Evolutionary conservation across 2,329 filamentous ascomycete species (phyloP).

Genomic region (Anthostomella pinea): DNA sequence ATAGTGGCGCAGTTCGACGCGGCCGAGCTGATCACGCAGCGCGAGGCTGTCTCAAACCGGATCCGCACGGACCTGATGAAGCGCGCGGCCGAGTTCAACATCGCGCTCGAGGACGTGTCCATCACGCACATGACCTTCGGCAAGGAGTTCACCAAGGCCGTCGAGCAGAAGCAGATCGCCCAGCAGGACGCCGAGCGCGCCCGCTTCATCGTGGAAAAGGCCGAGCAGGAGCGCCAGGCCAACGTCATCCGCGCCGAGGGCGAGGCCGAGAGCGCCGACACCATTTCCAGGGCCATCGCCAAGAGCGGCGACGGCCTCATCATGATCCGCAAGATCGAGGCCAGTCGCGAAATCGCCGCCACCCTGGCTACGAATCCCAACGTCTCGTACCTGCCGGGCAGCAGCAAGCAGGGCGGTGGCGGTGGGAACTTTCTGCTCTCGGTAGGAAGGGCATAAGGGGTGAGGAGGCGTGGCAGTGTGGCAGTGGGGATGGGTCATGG

Average conservation of each 20-base stretch:
- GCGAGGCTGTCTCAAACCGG: constrained; percentile 92
- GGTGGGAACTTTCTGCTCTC: constrained; percentile 48
- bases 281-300: constrained; percentile 88
- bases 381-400: constrained; percentile 87
- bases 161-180: constrained; percentile 99
- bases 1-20: constrained; percentile 99
- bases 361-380: constrained; percentile 89
- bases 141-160: constrained; percentile 96
- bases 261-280: constrained; percentile 94
- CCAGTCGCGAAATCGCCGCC: constrained; percentile 90
- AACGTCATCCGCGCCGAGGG: constrained; percentile 98
- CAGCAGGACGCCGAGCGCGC: constrained; percentile 98
- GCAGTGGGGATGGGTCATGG: constrained; percentile 1
- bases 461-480: constrained; percentile 1
- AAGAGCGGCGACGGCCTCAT: constrained; percentile 93
- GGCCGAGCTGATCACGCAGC: constrained; percentile 96
- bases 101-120: constrained; percentile 95
- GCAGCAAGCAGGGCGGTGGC: constrained; percentile 59
- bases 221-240: constrained; percentile 97
- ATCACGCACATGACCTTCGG: constrained; percentile 99
- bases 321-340: constrained; percentile 95
- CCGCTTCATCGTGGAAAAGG: constrained; percentile 96
- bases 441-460: constrained; percentile 42
- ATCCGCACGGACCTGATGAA: constrained; percentile 90
- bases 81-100: constrained; percentile 96